phyloP scores from a whole-genome alignment of 331 rosid species.

The Stylosanthes scabra region DNA sequence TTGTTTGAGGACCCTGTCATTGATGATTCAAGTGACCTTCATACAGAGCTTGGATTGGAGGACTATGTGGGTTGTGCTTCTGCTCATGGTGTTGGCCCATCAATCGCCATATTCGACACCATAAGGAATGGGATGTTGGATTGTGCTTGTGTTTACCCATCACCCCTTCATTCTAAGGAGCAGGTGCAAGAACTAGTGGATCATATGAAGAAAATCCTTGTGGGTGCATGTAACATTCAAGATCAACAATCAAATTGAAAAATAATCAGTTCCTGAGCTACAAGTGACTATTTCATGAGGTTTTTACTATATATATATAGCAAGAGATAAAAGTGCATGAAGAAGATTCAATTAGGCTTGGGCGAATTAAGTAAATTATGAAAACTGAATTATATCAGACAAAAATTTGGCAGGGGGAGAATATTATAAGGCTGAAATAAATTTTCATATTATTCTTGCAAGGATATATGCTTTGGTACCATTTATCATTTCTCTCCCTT shows the following conservation, averaged over 20 bases:
- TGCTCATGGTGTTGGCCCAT: constrained; percentile 77
- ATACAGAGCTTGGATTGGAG: constrained; percentile 53
- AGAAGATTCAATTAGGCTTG: too few relatives aligned
- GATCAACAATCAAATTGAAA: constrained; percentile 6
- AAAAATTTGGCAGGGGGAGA: too few relatives aligned
- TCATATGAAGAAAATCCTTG: constrained; percentile 62
- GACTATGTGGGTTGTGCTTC: constrained; percentile 74
- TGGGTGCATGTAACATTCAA: constrained; percentile 34
- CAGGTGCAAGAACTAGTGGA: constrained; percentile 59
- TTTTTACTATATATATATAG: too few relatives aligned
- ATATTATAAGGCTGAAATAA: too few relatives aligned
- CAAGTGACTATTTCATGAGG: not conserved
- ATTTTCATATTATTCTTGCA: too few relatives aligned
- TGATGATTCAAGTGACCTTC: constrained; percentile 42
- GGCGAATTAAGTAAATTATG: too few relatives aligned
- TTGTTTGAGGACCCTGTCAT: constrained; percentile 71
- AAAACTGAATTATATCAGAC: too few relatives aligned
- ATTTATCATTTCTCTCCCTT: too few relatives aligned
- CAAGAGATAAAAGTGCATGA: too few relatives aligned
- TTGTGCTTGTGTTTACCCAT: constrained; percentile 62
- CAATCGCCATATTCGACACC: constrained; percentile 71
- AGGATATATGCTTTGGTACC: too few relatives aligned
- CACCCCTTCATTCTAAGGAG: constrained; percentile 68
- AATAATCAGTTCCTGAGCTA: not conserved
- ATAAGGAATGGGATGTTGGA: constrained; percentile 57